phyloP scores from a whole-genome alignment of 495 filamentous ascomycete genomes.

The Xylaria bambusicola region DNA sequence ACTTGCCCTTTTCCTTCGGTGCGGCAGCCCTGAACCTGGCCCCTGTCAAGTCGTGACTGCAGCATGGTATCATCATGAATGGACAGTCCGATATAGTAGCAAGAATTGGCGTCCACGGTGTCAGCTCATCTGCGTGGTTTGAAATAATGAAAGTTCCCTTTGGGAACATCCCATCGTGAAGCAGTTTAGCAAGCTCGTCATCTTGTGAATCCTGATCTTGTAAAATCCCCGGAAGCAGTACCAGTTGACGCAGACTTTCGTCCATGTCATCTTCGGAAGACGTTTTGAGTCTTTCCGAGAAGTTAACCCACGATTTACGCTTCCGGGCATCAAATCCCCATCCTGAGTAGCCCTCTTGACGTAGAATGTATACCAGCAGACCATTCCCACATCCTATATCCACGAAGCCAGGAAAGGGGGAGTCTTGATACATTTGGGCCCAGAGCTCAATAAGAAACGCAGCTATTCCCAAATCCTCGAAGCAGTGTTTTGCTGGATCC shows the following conservation, averaged over 20 bases:
- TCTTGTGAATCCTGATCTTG: conserved; percentile 25
- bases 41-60: conserved; percentile 83
- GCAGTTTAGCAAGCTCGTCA: conserved; percentile 32
- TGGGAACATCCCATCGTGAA: conserved; percentile 73
- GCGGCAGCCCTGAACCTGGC: conserved; percentile 68
- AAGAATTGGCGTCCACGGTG: conserved; percentile 90
- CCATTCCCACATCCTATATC: conserved; percentile 97
- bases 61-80: conserved; percentile 93
- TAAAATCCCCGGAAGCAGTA: conserved; percentile 68
- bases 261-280: conserved; percentile 38
- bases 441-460: conserved; percentile 94
- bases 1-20: conserved; percentile 53
- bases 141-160: conserved; percentile 87
- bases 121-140: conserved; percentile 95
- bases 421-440: conserved; percentile 72
- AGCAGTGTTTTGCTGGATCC: conserved; percentile 88
- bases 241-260: conserved; percentile 62
- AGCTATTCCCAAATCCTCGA: conserved; percentile 90
- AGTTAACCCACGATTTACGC: conserved; percentile 81
- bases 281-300: conserved; percentile 45
- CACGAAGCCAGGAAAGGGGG: conserved; percentile 81
- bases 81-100: conserved; percentile 72
- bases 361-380: conserved; percentile 81
- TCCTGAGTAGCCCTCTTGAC: conserved; percentile 78
- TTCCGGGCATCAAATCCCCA: conserved; percentile 88